Conservation (phyloP, 345 rosid species). For the Sonneratia caseolaris region DNA sequence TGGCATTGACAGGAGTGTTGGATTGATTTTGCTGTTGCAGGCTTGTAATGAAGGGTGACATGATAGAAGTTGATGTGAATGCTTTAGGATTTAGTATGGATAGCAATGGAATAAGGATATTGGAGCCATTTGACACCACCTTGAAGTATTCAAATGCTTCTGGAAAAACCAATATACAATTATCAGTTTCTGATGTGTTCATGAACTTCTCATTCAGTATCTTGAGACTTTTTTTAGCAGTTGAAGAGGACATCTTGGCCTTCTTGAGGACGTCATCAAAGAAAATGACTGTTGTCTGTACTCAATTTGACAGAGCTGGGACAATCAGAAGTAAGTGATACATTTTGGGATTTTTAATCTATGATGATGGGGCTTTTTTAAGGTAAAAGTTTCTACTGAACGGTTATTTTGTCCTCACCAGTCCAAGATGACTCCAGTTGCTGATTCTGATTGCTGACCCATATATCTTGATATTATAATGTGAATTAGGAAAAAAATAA, state of each 20-base stretch:
- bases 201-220: constrained; percentile 95
- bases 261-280: constrained; percentile 84
- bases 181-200: constrained; percentile 75
- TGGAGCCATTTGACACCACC: constrained; percentile 91
- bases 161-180: constrained; percentile 69
- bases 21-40: constrained; percentile 23
- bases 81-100: constrained; percentile 86
- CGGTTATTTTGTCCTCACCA: not conserved
- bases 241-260: constrained; percentile 83
- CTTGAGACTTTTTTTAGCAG: constrained; percentile 82
- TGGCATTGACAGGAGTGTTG: not conserved
- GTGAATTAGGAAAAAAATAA: too few relatives aligned
- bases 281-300: constrained; percentile 72
- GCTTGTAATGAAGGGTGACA: constrained; percentile 64
- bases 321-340: constrained; percentile 52
- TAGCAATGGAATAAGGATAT: constrained; percentile 83
- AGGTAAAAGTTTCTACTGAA: not conserved
- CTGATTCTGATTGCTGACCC: not conserved
- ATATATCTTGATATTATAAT: not conserved
- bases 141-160: constrained; percentile 75
- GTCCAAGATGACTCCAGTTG: not conserved
- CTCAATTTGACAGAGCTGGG: constrained; percentile 89
- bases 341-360: constrained; percentile 5
- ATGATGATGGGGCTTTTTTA: not conserved
- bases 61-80: constrained; percentile 69